These are phyloP conservation scores for Magnaporthiopsis incrustans DNA, from an alignment of 2,329 filamentous ascomycete genomes.

Conservation along the genomic window DNA sequence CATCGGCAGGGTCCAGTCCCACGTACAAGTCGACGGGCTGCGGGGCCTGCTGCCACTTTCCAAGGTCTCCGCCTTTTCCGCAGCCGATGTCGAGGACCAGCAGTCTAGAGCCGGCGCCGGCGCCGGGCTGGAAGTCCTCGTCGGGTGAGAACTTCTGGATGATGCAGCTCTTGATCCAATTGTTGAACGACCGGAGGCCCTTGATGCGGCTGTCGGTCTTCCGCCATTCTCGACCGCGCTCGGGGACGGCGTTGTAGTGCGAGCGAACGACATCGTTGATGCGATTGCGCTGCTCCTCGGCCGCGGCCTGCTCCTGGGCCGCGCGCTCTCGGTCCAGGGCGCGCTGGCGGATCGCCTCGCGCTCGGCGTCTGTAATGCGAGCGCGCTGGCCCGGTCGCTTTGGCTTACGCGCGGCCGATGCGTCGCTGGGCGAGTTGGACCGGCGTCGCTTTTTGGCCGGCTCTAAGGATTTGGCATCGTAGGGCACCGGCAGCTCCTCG, in stretches of 20 bases:
- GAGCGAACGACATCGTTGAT: conserved; percentile 82
- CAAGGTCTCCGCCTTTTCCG: conserved; percentile 90
- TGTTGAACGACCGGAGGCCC: conserved; percentile 89
- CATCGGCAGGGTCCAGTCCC: conserved; percentile 84
- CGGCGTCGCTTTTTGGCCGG: conserved; percentile 50
- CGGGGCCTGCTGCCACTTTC: conserved; percentile 94
- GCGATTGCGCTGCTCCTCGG: conserved; percentile 42
- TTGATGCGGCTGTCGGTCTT: conserved; percentile 93
- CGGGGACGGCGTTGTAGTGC: conserved; percentile 93
- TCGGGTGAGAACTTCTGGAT: conserved; percentile 93
- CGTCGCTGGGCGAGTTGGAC: conserved; percentile 36
- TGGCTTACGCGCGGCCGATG: conserved; percentile 47
- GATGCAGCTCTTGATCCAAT: conserved; percentile 96
- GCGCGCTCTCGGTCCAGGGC: conserved; percentile 45
- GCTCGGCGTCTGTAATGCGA: conserved; percentile 59
- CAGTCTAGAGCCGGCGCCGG: conserved; percentile 45
- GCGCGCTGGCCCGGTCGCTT: conserved; percentile 60
- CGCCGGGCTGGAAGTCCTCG: conserved; percentile 59
- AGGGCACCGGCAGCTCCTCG: conserved; percentile 49
- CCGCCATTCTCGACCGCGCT: conserved; percentile 89
- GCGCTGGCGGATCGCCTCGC: conserved; percentile 57
- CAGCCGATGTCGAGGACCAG: conserved; percentile 91
- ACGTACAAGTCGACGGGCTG: conserved; percentile 89
- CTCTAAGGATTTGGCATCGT: conserved; percentile 50
- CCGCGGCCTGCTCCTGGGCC: conserved; percentile 29